Evolutionary conservation across 2,329 filamentous ascomycete species (phyloP).

Genomic region (Aspergillus sp.): DNA sequence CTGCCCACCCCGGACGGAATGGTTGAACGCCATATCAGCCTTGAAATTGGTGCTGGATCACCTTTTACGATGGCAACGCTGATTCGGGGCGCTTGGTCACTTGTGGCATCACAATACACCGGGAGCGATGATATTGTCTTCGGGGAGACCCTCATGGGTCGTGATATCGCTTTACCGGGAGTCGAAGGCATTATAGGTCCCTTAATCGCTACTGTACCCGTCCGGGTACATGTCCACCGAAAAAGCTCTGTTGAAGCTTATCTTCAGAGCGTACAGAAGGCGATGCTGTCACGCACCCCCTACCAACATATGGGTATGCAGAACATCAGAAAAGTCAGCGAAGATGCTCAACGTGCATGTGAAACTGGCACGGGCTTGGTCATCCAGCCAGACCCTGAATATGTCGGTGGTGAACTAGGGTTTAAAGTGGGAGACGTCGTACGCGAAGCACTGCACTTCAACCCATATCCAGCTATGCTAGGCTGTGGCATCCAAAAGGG

Average conservation of each 20-base stretch:
- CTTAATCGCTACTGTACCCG: conserved; percentile 50
- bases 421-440: conserved; percentile 37
- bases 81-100: conserved; percentile 51
- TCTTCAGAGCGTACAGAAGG: conserved; percentile 33
- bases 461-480: conserved; percentile 52
- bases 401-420: conserved; percentile 37
- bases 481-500: conserved; percentile 45
- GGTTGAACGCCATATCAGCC: conserved; percentile 43
- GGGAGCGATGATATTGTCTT: conserved; percentile 49
- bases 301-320: conserved; percentile 54
- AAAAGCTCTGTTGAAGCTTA: conserved; percentile 28
- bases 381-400: conserved; percentile 41
- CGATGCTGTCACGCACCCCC: conserved; percentile 38
- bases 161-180: conserved; percentile 45
- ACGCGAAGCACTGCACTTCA: conserved; percentile 43
- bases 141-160: conserved; percentile 52
- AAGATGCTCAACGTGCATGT: conserved; percentile 39
- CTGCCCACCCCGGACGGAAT: conserved; percentile 46
- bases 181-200: conserved; percentile 52
- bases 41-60: conserved; percentile 24
- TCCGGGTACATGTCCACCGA: conserved; percentile 42
- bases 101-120: conserved; percentile 47
- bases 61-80: conserved; percentile 48
- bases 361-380: conserved; percentile 38
- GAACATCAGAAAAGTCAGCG: conserved; percentile 46